These are phyloP conservation scores for Phytophthora pseudosyringae DNA, from an alignment of 352 stramenopile species.

Conservation along the genomic window DNA sequence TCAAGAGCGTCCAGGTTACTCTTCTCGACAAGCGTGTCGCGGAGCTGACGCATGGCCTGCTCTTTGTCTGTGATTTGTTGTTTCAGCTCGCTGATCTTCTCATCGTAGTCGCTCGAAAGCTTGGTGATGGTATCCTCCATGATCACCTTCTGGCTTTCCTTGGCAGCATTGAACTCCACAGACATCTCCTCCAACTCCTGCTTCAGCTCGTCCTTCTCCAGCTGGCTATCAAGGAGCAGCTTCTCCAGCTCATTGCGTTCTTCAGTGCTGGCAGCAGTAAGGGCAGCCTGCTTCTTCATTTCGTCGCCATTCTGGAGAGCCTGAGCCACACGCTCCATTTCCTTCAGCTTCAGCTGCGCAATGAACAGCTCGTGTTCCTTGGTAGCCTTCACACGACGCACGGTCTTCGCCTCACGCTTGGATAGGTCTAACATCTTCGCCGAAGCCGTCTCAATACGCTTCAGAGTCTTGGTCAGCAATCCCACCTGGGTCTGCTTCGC, in stretches of 20 bases:
- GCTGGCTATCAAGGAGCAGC: slow-evolving; percentile 53
- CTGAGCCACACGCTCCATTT: slow-evolving; percentile 59
- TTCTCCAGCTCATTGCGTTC: slow-evolving; percentile 59
- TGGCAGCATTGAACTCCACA: slow-evolving; percentile 41
- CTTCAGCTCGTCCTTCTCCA: slow-evolving; percentile 64
- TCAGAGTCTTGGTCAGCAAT: slow-evolving; percentile 56
- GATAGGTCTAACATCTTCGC: slow-evolving; percentile 49
- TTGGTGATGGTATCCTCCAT: slow-evolving; percentile 51
- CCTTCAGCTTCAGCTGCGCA: slow-evolving; percentile 63
- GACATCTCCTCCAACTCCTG: slow-evolving; percentile 56
- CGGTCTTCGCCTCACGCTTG: slow-evolving; percentile 58
- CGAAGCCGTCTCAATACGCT: slow-evolving; percentile 61
- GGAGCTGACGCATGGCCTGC: slow-evolving; percentile 45
- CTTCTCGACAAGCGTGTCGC: slow-evolving; percentile 54
- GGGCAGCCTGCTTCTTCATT: slow-evolving; percentile 36
- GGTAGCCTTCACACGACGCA: slow-evolving; percentile 55
- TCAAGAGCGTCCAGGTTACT: slow-evolving; percentile 56
- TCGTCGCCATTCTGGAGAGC: slow-evolving; percentile 41
- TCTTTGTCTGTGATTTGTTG: slow-evolving; percentile 56
- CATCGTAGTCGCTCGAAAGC: slow-evolving; percentile 57
- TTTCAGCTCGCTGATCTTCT: slow-evolving; percentile 53
- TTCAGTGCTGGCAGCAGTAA: slow-evolving; percentile 37
- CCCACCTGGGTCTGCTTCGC: slow-evolving; percentile 69
- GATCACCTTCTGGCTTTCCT: slow-evolving; percentile 43
- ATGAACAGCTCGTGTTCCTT: slow-evolving; percentile 74